These are phyloP conservation scores for Pseudohalonectria lignicola DNA, from an alignment of 2,329 filamentous ascomycete genomes.

Conservation along the genomic window DNA sequence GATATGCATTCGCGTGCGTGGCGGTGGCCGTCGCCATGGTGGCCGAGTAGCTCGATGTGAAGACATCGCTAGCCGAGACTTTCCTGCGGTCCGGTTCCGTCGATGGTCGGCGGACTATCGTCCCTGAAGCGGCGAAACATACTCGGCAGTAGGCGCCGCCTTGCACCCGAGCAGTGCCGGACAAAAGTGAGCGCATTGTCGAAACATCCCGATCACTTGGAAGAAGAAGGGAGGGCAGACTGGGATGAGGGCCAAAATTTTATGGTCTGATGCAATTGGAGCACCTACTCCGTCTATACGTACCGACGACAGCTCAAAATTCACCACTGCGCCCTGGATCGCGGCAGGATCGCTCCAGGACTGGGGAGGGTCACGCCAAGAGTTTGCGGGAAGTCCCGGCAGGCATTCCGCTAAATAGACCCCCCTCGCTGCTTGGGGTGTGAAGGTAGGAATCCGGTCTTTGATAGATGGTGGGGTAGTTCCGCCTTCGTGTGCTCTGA, in stretches of 20 bases:
- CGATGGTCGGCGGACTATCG: constrained; percentile 36
- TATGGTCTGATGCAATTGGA: constrained; percentile 3
- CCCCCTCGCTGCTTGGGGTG: no score
- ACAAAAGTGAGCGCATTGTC: constrained; percentile 59
- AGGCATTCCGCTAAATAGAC: no score
- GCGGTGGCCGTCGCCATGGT: constrained; percentile 55
- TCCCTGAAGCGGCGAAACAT: constrained; percentile 40
- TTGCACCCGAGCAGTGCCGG: constrained; percentile 52
- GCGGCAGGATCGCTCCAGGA: no score
- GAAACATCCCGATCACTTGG: constrained; percentile 22
- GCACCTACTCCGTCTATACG: no score
- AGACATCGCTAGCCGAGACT: constrained; percentile 38
- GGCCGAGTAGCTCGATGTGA: constrained; percentile 58
- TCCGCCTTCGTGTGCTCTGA: no score
- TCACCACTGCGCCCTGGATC: no score
- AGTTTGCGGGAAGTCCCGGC: no score
- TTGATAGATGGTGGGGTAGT: no score
- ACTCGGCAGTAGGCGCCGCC: constrained; percentile 55
- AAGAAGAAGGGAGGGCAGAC: constrained; percentile 1
- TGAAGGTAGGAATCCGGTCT: no score
- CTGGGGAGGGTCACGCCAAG: no score
- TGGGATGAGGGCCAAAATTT: no score
- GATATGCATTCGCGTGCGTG: constrained; percentile 35
- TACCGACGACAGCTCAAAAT: no score
- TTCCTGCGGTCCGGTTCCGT: constrained; percentile 39